Base-by-base conservation (phyloP, 495 filamentous ascomycete species). In the Penicillium taxi region DNA sequence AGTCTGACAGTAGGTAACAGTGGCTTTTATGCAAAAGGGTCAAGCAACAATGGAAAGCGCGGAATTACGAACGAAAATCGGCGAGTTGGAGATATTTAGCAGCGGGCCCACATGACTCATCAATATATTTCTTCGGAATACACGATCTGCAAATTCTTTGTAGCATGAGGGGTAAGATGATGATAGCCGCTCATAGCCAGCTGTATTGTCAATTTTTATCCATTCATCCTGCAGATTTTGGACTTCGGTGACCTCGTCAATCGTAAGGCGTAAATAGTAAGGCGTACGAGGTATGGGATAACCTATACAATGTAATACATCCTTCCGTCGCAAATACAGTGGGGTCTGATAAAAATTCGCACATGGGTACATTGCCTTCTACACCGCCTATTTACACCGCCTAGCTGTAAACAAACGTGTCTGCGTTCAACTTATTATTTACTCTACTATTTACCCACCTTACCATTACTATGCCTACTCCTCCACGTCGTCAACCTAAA, bases 231-330 rank as follows among this genome's bases (percentile, higher is more conserved):
- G 26, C n/a, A 15, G 9, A 6, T 2, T 18, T 16, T 45, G 27
- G 21, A 25, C 55, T 63, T 53, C 41, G 47, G 42, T 63, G 18
- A 16, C 26, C 29, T 37, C 35, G 44, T 35, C 28, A 44, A 26
- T 26, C 29, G 24, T 34, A 41, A 39, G 41, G 45, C 41, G 37
- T 32, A 30, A 35, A 40, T 52, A n/a, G n/a, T n/a, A n/a, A n/a
- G n/a, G n/a, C n/a, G n/a, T n/a, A n/a, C n/a, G n/a, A n/a, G n/a
- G n/a, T n/a, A n/a, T n/a, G n/a, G n/a, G n/a, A n/a, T n/a, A n/a
- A n/a, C 8, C 9, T 19, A 32, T 42, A 40, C 36, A 11, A 11
- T 8, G 11, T 23, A 17, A 34, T 47, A 42, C 39, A n/a, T n/a
- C n/a, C n/a, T n/a, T n/a, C n/a, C n/a, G n/a, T n/a, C n/a, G n/a